phyloP scores from a whole-genome alignment of 2,329 filamentous ascomycete genomes.

The Corinectria fuckeliana region DNA sequence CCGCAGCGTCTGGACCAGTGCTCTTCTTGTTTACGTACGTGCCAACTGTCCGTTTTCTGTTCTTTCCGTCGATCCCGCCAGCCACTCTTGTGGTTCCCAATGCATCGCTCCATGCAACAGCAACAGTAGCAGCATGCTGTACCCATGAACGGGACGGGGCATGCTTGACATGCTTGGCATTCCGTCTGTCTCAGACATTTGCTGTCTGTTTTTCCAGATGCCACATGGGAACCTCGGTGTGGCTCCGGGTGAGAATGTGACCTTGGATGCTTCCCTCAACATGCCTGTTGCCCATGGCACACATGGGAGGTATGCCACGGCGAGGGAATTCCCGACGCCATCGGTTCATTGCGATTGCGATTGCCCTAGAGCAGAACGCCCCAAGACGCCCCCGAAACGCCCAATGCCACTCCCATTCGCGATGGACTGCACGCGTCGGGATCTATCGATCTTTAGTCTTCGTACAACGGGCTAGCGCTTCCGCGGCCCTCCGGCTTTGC shows the following conservation, averaged over 20 bases:
- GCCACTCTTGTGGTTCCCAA: not conserved
- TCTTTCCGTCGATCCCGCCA: not conserved
- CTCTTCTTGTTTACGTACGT: not conserved
- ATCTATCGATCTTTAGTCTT: conserved; percentile 12
- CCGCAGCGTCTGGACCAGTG: not conserved
- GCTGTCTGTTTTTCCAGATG: not conserved
- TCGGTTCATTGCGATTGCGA: not conserved
- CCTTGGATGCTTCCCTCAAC: not conserved
- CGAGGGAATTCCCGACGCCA: not conserved
- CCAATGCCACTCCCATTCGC: not conserved
- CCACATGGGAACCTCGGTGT: not conserved
- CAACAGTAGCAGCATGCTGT: too few relatives aligned
- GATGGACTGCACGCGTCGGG: not conserved
- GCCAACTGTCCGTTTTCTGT: not conserved
- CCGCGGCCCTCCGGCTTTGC: conserved; percentile 12
- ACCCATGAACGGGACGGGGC: too few relatives aligned
- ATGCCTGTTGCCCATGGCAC: not conserved
- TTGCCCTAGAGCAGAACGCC: not conserved
- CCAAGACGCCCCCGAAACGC: not conserved
- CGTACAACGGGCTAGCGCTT: conserved; percentile 8
- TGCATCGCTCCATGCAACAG: not conserved
- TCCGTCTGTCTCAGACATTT: not conserved
- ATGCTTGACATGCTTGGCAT: not conserved
- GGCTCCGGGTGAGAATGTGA: not conserved
- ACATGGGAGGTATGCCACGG: not conserved